Percentiles rank a stretch among this genome's conserved stretches.
These are phyloP conservation scores for Ilex paraguariensis DNA, from an alignment of 305 asterid genomes.

Conservation along the genomic window DNA sequence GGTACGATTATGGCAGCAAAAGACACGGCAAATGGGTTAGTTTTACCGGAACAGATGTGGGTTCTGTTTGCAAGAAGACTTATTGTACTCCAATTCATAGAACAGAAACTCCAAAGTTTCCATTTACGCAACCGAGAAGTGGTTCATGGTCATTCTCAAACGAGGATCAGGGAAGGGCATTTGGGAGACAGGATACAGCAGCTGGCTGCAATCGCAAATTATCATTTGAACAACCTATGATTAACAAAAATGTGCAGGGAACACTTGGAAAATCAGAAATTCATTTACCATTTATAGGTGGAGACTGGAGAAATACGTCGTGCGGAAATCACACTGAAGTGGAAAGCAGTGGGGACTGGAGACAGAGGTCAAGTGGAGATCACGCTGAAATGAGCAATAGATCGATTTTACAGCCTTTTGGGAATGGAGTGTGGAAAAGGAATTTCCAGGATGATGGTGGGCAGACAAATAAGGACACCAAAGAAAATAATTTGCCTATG, in stretches of 20 bases:
- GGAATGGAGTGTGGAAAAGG: constrained; percentile 10
- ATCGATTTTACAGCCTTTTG: constrained; percentile 5
- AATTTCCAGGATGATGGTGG: constrained; percentile 8
- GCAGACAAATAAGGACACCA: constrained; percentile 11
- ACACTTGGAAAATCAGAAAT: constrained; percentile 14
- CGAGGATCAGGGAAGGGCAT: constrained; percentile 22
- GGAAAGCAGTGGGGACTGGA: constrained; percentile 12
- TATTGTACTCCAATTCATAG: constrained; percentile 8
- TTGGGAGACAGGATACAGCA: constrained; percentile 17
- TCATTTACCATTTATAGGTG: constrained; percentile 11
- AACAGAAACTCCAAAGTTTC: constrained; percentile 9
- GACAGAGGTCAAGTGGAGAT: constrained; percentile 12
- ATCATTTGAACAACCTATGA: constrained; percentile 35
- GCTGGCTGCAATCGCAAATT: constrained; percentile 40
- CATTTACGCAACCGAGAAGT: constrained; percentile 29
- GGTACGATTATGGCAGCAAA: constrained; percentile 15
- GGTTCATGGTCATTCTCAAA: constrained; percentile 15
- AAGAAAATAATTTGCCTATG: constrained; percentile 15
- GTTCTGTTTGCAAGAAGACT: neutral
- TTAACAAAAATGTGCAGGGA: constrained; percentile 18
- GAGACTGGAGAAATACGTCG: constrained; percentile 15
- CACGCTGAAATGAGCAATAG: constrained; percentile 8
- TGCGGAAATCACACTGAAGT: constrained; percentile 14
- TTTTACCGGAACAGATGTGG: constrained; percentile 3
- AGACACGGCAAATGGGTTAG: constrained; percentile 6